Evolutionary conservation across 2,329 filamentous ascomycete species (phyloP), one percentile per base, ranked within the genome.

Genomic region (Alternaria sp.): DNA sequence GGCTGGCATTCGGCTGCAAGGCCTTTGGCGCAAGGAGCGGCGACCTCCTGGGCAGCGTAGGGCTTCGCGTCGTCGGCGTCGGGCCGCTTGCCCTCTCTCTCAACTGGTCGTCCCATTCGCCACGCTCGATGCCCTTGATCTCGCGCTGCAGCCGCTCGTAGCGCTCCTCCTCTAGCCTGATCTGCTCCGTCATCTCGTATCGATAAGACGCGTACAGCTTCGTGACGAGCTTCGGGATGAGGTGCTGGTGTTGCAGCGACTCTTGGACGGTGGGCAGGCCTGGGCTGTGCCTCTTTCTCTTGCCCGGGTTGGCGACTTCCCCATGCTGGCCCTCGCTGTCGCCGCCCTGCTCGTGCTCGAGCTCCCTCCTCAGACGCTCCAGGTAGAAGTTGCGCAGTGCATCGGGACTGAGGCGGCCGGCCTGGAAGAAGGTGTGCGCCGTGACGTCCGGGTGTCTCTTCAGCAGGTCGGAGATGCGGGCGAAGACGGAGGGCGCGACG

Each of bases 361-460:
- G 78, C 76, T 95, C 92, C 66, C 96, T 90, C 66, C 86, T 86
- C 74, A 97, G 78, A 58, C 96, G 80, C 57, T 86, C 84, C 66
- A 93, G 80, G 76, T 96, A 97, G 51, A 95, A 84, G 72, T 90
- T 86, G 77, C 91, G 88, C 66, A 98, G 82, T 41, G 92, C 86
- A 77, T 93, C 90, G 7, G 93, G 87, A 46, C 83, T 90, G 74
- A 98, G 80, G 62, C 93, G 87, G 69, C 83, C 81, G 66, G 86
- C 83, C 82, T 97, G 90, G 80, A 90, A 97, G 33, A 84, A 84
- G 42, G 83, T 82, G 78, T 88, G 88, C 70, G 88, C 84, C 69
- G 86, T 88, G 74, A 98, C 83, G 62, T 92, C 83, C 17, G 85
- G 82, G 75, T 96, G 93, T 72, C 84, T 87, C 78, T 85, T 89